phyloP scores from a whole-genome alignment of 179 eudicot species.

The Silene vulgaris region DNA sequence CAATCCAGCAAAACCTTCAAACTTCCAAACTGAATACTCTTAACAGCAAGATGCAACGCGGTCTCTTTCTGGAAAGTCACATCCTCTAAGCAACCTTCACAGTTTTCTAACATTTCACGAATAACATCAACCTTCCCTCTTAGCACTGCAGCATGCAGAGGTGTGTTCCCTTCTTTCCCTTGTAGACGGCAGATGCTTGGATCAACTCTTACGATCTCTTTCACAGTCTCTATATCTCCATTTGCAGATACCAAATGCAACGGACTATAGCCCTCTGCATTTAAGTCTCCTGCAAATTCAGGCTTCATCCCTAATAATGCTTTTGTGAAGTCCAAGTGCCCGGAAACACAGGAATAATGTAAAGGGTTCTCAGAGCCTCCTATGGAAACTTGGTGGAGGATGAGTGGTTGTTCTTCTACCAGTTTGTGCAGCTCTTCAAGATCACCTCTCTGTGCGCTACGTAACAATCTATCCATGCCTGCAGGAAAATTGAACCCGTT shows the following conservation, averaged over 20 bases:
- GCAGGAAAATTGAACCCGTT: not conserved
- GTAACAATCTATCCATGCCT: constrained; percentile 9
- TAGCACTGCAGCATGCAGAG: constrained; percentile 34
- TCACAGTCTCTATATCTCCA: constrained; percentile 29
- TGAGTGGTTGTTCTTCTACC: constrained; percentile 22
- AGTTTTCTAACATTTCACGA: constrained; percentile 29
- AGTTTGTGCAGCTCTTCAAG: constrained; percentile 24
- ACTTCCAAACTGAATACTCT: constrained; percentile 25
- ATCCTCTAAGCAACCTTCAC: constrained; percentile 32
- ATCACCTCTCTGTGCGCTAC: constrained; percentile 1
- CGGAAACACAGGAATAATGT: constrained; percentile 28
- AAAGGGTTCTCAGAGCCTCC: constrained; percentile 30
- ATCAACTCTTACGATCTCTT: constrained; percentile 31
- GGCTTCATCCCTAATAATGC: constrained; percentile 27
- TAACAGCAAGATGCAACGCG: constrained; percentile 40
- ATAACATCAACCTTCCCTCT: constrained; percentile 34
- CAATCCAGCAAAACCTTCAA: constrained; percentile 34
- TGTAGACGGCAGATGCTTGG: constrained; percentile 17
- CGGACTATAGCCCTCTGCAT: constrained; percentile 33
- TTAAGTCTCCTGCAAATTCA: constrained; percentile 28
- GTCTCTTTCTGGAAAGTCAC: constrained; percentile 37
- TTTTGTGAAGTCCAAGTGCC: constrained; percentile 29
- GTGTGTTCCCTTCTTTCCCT: constrained; percentile 35
- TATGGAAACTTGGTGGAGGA: constrained; percentile 27
- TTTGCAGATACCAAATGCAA: constrained; percentile 37